These are phyloP conservation scores for Lithospermum erythrorhizon DNA, from an alignment of 257 asterid genomes.

Conservation along the genomic window DNA sequence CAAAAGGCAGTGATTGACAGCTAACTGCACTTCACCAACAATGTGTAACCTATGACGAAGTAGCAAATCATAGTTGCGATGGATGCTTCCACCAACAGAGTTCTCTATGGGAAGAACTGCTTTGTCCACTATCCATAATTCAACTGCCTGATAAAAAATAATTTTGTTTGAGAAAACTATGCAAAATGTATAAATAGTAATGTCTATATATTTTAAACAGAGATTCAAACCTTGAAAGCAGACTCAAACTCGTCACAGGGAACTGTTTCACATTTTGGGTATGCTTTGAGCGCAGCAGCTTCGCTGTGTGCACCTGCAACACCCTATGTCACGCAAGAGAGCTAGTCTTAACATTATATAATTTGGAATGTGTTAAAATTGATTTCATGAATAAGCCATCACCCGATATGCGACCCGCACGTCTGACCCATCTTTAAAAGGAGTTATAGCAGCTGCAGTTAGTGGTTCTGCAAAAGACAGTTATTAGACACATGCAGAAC, in stretches of 20 bases:
- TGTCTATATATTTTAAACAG: conserved; percentile 8
- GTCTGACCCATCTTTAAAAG: conserved; percentile 36
- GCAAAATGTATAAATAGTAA: conserved; percentile 8
- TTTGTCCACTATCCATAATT: conserved; percentile 88
- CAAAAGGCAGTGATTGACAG: conserved; percentile 79
- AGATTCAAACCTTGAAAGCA: conserved; percentile 52
- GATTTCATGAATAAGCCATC: background rate
- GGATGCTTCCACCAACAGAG: conserved; percentile 95
- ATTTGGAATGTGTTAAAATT: background rate
- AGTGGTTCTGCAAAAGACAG: conserved; percentile 58
- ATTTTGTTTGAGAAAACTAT: conserved; percentile 6
- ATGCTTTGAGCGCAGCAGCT: conserved; percentile 85
- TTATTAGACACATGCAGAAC: conserved; percentile 3
- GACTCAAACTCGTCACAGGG: conserved; percentile 88
- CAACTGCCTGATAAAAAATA: conserved; percentile 65
- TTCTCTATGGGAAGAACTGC: conserved; percentile 93
- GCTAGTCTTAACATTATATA: background rate
- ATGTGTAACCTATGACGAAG: conserved; percentile 87
- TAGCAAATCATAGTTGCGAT: conserved; percentile 78
- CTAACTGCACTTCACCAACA: conserved; percentile 83
- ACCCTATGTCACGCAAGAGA: conserved; percentile 37
- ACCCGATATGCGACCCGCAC: conserved; percentile 94
- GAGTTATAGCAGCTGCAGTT: conserved; percentile 35
- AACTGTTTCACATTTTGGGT: conserved; percentile 77
- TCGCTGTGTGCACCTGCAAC: conserved; percentile 85